Evolutionary conservation across 2,329 filamentous ascomycete species (phyloP), one percentile per base, ranked within the genome.

Genomic region (Trichoderma hamatum): DNA sequence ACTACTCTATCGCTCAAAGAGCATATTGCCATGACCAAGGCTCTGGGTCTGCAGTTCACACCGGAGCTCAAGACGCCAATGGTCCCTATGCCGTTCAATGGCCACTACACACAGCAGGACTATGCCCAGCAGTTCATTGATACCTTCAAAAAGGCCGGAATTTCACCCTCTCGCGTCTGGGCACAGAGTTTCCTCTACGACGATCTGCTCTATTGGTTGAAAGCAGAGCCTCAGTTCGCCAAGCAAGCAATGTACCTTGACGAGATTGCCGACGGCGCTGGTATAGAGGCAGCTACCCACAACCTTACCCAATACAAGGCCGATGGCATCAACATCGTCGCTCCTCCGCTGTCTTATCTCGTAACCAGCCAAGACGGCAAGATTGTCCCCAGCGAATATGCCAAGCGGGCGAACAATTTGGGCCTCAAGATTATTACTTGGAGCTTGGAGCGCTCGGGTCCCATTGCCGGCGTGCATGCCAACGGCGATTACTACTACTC

Each of bases 31-130:
- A 77, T 90, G 49, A 84, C 88, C 61, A 82, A 90, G 72, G 77
- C 78, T 2, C 81, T 87, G 52, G 89, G 86, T 46, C 81, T 90
- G 11, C 84, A 88, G 72, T 91, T 90, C 78, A 90, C 87, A 0
- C 85, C 88, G 5, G 89, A 92, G 79, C 83, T 91, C 36, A 92
- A 92, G 82, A 87, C 86, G 0, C 89, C 87, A 43, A 81, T 86
- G 72, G 87, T 92, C n/a, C 75, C 83, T n/a, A 92, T 92, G 89
- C 90, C 90, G 0, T 92, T 90, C 76, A 75, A 82, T 54, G 83
- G 82, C 34, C 76, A 84, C 75, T 92, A 91, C 81, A 92, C 90
- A 0, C 89, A 91, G 75, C 80, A 87, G 72, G 80, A 83, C 74
- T 92, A 87, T 75, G 86, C 87, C 0, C 88, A 90, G 78, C 88